Base-by-base conservation (phyloP, 768 basidiomycete species). In the Erythrobasidium yunnanense region DNA sequence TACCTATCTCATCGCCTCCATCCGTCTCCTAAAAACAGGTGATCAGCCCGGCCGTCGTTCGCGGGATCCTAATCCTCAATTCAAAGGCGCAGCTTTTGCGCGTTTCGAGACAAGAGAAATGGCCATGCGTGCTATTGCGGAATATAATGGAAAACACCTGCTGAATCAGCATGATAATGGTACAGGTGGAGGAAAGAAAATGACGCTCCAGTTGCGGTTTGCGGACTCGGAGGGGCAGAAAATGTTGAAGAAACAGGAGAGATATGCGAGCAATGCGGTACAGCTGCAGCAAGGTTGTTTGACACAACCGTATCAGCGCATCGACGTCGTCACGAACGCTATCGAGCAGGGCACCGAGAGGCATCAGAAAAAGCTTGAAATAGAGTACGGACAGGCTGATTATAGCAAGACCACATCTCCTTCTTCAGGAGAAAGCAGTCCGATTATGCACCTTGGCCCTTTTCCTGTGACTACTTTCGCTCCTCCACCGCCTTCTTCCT, bases 151-250 rank as follows among this genome's bases (percentile, higher is more conserved):
- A 17, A 66, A 55, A 32, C 13, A 22, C 23, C 38, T 66, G 15
- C 52, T 35, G 5, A 46, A 23, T 13, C 22, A 25, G 38, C 42
- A 42, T 3, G 4, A 34, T 2, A 46, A 4, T 5, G 38, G 56
- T 17, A 45, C 30, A 13, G 15, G 34, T 11, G 25, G 42, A 13
- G 30, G 20, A 13, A 34, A 63, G 22, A 34, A 23, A 7, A 49
- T 50, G 11, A 63, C 65, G 13, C 13, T 66, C 11, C 65, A 66
- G 35, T 52, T 55, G 8, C 52, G 65, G 1, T 66, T 66, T 38
- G 65, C 65, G 8, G 65, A 66, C 45, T 50, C 53, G 15, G 53
- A 56, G 7, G n/a, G 30, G 1, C 65, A 66, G 54, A 35, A 56
- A 22, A 17, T 27, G 11, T 20, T 66, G 34, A 55, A 54, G 29